These are phyloP conservation scores for Senna siamea DNA, from an alignment of 306 rosid species.

Conservation along the genomic window DNA sequence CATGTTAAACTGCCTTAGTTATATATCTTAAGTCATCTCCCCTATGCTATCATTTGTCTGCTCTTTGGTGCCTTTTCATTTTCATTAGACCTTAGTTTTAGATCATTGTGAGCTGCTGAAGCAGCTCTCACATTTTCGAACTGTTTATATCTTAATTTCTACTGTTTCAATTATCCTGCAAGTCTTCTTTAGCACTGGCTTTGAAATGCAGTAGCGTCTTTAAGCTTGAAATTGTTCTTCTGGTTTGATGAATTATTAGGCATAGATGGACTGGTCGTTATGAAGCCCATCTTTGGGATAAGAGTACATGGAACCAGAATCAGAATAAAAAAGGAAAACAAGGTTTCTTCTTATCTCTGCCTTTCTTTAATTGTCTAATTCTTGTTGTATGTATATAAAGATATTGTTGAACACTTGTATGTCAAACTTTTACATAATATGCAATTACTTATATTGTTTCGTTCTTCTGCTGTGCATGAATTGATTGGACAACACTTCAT, in stretches of 20 bases:
- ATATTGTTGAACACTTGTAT: background rate
- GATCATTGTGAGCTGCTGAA: slow-evolving; percentile 5
- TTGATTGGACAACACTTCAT: slow-evolving; percentile 35
- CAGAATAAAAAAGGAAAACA: slow-evolving; percentile 90
- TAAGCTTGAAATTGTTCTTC: slow-evolving; percentile 4
- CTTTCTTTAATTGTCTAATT: slow-evolving; percentile 15
- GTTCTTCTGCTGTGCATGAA: slow-evolving; percentile 44
- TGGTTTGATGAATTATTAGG: slow-evolving; percentile 45
- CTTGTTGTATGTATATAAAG: background rate
- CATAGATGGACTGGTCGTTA: slow-evolving; percentile 97
- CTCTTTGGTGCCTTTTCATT: background rate
- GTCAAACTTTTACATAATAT: background rate
- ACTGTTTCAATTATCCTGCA: background rate
- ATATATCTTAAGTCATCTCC: background rate
- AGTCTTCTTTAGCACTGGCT: background rate
- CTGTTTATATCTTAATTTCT: slow-evolving; percentile 1
- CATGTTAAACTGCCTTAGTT: background rate
- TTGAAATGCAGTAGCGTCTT: slow-evolving; percentile 9
- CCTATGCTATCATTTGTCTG: background rate
- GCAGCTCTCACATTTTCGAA: no score
- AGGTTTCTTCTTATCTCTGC: slow-evolving; percentile 47
- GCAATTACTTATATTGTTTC: slow-evolving; percentile 38
- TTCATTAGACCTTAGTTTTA: background rate
- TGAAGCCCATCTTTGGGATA: slow-evolving; percentile 92
- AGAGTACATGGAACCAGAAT: slow-evolving; percentile 86